Evolutionary conservation across 495 filamentous ascomycete species (phyloP), one percentile per base, ranked within the genome.

Genomic region (Xylaria flabelliformis): DNA sequence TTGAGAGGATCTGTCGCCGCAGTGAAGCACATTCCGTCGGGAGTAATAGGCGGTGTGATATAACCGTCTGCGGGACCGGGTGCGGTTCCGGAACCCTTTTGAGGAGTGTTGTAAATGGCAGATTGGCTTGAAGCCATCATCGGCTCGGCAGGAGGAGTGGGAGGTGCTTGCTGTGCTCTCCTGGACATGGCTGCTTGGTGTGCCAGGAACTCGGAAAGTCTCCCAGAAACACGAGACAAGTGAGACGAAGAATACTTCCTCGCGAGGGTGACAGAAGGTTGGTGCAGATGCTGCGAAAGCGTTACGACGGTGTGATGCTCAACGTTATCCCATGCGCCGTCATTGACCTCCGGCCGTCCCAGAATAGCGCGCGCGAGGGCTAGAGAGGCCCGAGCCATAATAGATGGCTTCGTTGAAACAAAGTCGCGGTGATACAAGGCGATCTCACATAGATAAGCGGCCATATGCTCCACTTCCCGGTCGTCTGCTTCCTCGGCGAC

Each of bases 381-480:
- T 64, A 98, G 83, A 1, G 95, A 93, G 59, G 94, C 91, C 73
- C 93, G 88, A 56, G 96, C 96, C 85, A 98, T 92, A 73, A 97
- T 90, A 4, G 94, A 97, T 24, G 96, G 94, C 69, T 90, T 91
- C 65, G 90, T 92, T 46, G 93, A 93, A 66, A 99, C 94, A 77
- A 98, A 98, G 67, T 98, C 97, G 76, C 94, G 91, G 83, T 98
- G 94, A 84, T 97, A 99, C 55, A 98, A 83, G 34, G 94, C 93
- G 76, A 98, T 94, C 82, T 99, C 96, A 74, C 92, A 89, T 58
- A 99, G 91, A 84, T 97, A 99, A 66, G 92, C 87, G 19, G 96
- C 90, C 92, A 98, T 95, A 79, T 97, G 92, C 82, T 98, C 93
- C 34, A 97, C 91, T 81, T 98, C 94, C 39, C 89, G 85, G 82